Evolutionary conservation across 208 protist genomes (phyloP).

Genomic region (Trypanosoma boissoni): DNA sequence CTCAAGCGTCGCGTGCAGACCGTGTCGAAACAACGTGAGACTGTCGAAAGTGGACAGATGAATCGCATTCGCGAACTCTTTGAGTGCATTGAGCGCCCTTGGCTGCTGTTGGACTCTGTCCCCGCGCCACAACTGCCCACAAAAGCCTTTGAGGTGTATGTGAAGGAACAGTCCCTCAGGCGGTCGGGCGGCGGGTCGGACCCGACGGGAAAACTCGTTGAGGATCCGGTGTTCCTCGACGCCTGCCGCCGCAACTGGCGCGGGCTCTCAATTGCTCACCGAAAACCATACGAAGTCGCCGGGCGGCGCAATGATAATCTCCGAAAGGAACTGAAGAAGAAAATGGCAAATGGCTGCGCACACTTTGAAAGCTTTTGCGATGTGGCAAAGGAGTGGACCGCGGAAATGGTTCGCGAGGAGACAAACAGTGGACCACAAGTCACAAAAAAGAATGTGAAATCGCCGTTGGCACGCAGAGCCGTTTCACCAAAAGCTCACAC

Average conservation of each 20-base stretch:
- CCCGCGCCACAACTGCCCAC: constrained; percentile 53
- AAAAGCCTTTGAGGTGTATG: constrained; percentile 67
- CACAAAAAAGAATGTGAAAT: not conserved
- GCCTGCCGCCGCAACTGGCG: constrained; percentile 66
- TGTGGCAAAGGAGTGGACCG: constrained; percentile 51
- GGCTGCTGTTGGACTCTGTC: constrained; percentile 52
- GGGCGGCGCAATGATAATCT: constrained; percentile 51
- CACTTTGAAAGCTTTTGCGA: constrained; percentile 66
- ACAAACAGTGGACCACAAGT: not conserved
- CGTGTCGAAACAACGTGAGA: constrained; percentile 40
- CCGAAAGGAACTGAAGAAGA: constrained; percentile 55
- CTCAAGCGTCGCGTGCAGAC: constrained; percentile 52
- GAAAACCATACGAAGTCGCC: constrained; percentile 65
- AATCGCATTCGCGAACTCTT: constrained; percentile 60
- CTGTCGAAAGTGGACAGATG: constrained; percentile 37
- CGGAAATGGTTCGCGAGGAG: constrained; percentile 46
- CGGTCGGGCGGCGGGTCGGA: constrained; percentile 12
- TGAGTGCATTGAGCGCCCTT: constrained; percentile 66
- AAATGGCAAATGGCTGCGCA: constrained; percentile 49
- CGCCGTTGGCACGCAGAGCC: not conserved
- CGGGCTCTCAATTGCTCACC: constrained; percentile 30
- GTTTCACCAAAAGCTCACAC: not conserved
- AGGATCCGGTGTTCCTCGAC: constrained; percentile 62
- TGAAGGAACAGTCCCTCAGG: constrained; percentile 55
- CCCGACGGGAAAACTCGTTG: constrained; percentile 6